These are phyloP conservation scores for Fagus sylvatica DNA, from an alignment of 306 rosid genomes.

Conservation along the genomic window DNA sequence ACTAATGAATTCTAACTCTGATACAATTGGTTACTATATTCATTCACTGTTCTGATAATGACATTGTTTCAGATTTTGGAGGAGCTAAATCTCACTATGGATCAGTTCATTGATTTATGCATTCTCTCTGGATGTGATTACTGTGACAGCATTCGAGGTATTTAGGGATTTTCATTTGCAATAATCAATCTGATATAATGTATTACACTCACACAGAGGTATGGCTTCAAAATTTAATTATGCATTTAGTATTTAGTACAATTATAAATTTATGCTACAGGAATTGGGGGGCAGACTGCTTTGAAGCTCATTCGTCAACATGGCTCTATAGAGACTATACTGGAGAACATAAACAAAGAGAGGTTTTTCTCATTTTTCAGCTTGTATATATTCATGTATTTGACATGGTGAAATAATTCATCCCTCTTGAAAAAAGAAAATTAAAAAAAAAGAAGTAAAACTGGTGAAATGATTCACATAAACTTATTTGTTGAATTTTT, in stretches of 20 bases:
- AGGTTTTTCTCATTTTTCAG: conserved; percentile 50
- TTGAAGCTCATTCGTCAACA: conserved; percentile 94
- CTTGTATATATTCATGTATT: conserved; percentile 7
- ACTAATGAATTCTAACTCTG: conserved; percentile 23
- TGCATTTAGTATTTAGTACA: conserved; percentile 15
- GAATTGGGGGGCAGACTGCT: conserved; percentile 94
- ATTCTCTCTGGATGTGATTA: conserved; percentile 98
- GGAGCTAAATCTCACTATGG: conserved; percentile 82
- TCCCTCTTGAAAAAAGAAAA: neutral
- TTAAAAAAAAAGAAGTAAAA: no score
- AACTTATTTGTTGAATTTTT: neutral
- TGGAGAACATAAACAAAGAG: conserved; percentile 84
- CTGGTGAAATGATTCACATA: neutral
- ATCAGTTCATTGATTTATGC: conserved; percentile 92
- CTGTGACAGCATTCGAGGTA: conserved; percentile 93
- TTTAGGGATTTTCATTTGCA: conserved; percentile 16
- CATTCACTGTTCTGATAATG: conserved; percentile 26
- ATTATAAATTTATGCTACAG: conserved; percentile 44
- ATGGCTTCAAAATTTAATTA: conserved; percentile 17
- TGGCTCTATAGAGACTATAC: conserved; percentile 81
- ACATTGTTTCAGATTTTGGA: conserved; percentile 69
- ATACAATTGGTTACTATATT: conserved; percentile 3
- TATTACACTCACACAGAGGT: neutral
- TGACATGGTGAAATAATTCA: neutral
- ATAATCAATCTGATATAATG: conserved; percentile 4